phyloP scores from a whole-genome alignment of 108 stramenopile genomes.

The Stephanodiscus triporus region DNA sequence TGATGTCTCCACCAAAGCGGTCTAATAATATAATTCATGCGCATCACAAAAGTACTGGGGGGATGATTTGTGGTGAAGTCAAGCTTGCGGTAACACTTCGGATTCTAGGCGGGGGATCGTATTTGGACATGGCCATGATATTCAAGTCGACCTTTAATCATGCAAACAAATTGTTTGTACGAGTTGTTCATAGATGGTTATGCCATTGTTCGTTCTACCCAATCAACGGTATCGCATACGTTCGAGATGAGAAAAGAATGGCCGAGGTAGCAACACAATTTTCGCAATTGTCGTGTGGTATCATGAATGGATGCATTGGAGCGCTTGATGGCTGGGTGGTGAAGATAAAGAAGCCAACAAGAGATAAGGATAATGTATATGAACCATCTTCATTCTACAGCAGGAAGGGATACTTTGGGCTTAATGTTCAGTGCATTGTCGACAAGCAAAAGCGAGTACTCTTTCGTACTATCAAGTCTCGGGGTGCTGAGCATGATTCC shows the following conservation, averaged over 20 bases:
- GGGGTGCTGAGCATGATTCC: conserved; percentile 26
- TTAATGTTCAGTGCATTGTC: conserved; percentile 17
- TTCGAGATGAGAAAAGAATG: not conserved
- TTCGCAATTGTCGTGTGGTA: not conserved
- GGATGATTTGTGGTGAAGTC: too few relatives aligned
- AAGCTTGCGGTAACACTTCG: not conserved
- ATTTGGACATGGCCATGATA: not conserved
- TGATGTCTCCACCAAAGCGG: not conserved
- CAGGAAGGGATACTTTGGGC: conserved; percentile 39
- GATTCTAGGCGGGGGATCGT: too few relatives aligned
- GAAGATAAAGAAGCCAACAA: not conserved
- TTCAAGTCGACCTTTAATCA: not conserved
- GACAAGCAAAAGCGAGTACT: conserved; percentile 5
- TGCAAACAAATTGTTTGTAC: not conserved
- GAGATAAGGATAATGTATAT: not conserved
- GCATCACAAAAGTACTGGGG: too few relatives aligned
- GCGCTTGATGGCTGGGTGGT: conserved; percentile 34
- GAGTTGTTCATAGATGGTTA: not conserved
- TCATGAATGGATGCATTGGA: conserved; percentile 5
- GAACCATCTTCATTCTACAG: not conserved
- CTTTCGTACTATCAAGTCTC: not conserved
- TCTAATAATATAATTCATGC: not conserved
- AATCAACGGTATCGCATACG: not conserved
- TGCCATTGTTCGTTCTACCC: not conserved
- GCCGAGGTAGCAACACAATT: not conserved